These are phyloP conservation scores for Fraxinus quadrangulata DNA, from an alignment of 257 asterid species.

Conservation along the genomic window DNA sequence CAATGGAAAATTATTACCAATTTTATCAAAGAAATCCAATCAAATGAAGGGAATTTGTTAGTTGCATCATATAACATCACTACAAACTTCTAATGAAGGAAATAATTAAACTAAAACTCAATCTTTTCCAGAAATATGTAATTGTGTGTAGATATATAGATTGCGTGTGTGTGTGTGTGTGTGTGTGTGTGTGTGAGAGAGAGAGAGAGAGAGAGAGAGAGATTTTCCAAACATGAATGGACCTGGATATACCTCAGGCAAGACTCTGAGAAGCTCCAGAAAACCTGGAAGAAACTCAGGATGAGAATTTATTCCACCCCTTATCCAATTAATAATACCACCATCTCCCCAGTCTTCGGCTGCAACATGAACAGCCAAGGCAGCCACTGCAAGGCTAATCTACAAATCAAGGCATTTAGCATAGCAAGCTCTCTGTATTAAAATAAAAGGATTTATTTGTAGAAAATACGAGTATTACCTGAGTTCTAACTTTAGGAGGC, in stretches of 20 bases:
- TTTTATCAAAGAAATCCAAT: background rate
- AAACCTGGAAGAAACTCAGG: conserved; percentile 91
- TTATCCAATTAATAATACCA: conserved; percentile 84
- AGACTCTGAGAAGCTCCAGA: conserved; percentile 91
- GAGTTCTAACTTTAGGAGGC: conserved; percentile 94
- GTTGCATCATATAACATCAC: background rate
- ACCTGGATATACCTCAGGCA: conserved; percentile 79
- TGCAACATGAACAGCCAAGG: conserved; percentile 96
- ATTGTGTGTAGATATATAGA: background rate
- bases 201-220: background rate
- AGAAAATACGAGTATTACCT: conserved; percentile 52
- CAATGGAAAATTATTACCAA: conserved; percentile 15
- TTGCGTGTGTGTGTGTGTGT: background rate
- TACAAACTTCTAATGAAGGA: conserved; percentile 3
- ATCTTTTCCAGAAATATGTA: background rate
- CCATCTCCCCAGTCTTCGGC: conserved; percentile 96
- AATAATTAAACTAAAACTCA: conserved; percentile 10
- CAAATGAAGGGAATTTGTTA: conserved; percentile 1
- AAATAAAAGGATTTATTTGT: conserved; percentile 18
- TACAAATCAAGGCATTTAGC: conserved; percentile 58
- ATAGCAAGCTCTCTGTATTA: conserved; percentile 26
- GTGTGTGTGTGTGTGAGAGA: conserved; percentile 19
- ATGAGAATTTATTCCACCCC: conserved; percentile 86
- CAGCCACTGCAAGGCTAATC: conserved; percentile 99
- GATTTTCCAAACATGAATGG: conserved; percentile 10